These are phyloP conservation scores for Lenwebbia sp. DNA, from an alignment of 345 rosid species.

Conservation along the genomic window DNA sequence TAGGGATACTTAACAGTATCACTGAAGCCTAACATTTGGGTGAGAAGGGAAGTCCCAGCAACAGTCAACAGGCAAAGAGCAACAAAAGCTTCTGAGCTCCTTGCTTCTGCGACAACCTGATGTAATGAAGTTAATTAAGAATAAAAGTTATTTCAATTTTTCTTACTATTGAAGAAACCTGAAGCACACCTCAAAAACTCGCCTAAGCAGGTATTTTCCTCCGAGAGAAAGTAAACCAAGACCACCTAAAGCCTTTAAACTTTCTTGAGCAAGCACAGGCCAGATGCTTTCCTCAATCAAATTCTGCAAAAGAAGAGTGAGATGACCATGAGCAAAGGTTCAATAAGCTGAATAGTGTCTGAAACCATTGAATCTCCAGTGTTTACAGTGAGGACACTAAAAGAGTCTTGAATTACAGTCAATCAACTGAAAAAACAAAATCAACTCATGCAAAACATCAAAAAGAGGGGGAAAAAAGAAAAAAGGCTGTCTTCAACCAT, in stretches of 20 bases:
- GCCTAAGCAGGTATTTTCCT: slow-evolving; percentile 73
- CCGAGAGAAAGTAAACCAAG: slow-evolving; percentile 87
- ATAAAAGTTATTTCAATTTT: not conserved
- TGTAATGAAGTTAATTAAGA: slow-evolving; percentile 5
- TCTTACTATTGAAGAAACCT: not conserved
- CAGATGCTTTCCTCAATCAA: slow-evolving; percentile 62
- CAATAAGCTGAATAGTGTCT: not conserved
- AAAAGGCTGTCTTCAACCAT: not conserved
- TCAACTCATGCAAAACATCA: not conserved
- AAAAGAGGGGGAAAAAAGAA: not conserved
- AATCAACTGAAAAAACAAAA: not conserved
- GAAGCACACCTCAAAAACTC: slow-evolving; percentile 66
- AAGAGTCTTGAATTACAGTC: not conserved
- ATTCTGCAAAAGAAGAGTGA: slow-evolving; percentile 23
- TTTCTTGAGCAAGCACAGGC: slow-evolving; percentile 91
- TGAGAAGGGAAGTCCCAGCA: slow-evolving; percentile 85
- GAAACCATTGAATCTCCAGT: not conserved
- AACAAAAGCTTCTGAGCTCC: slow-evolving; percentile 94
- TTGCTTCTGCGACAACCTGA: slow-evolving; percentile 93
- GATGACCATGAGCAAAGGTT: not conserved
- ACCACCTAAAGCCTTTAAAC: slow-evolving; percentile 79
- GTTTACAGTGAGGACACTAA: not conserved
- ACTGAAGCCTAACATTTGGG: slow-evolving; percentile 90
- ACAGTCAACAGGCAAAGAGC: slow-evolving; percentile 93
- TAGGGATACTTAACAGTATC: slow-evolving; percentile 57